Base-by-base conservation (phyloP, 164 flowering plant genomes). In the Berberis thunbergii region DNA sequence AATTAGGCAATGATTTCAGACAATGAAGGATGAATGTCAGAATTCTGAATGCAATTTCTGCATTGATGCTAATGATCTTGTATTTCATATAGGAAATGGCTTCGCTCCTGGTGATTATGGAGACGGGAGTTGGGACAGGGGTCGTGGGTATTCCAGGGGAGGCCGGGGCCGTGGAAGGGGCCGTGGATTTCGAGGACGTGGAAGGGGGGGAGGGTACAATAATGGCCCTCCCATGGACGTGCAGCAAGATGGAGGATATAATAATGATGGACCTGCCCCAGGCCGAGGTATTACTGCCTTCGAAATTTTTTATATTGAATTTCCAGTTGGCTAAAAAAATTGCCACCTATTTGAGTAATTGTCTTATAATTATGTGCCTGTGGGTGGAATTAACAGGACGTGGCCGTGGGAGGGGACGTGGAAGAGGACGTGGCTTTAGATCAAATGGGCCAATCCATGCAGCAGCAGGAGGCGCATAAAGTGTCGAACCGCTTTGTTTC, bases 391-490 rank as follows among this genome's bases (percentile, higher is more conserved):
- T 67, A 4, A 45, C 63, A 75, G 78, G 78, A 2, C 78, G 78
- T 65, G 77, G 75, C n/a, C 74, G 80, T 69, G 76, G 78, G 26
- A 67, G 78, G 69, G 76, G 82, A 61, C 69, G 88, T 73, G 86
- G 88, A 40, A 76, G 86, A 68, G 93, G 89, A 41, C 83, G 86
- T 71, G 82, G 83, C 49, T 72, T 62, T 58, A 73, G 86, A 74
- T 75, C 80, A 4, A 79, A 83, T 68, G 86, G 84, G 12, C 79
- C 73, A 41, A 72, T 72, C 68, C 76, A 72, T 62, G 77, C 77
- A 63, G 78, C 81, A 2, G 75, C 67, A 4, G 73, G 69, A 68
- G 73, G 60, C 46, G 70, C 68, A 52, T 69, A 56, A 57, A 8
- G 41, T 58, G 69, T 59, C 64, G 38, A 49, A 60, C 65, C 43